Conservation (phyloP, 805 yeast species). For the Candida suzukii region DNA sequence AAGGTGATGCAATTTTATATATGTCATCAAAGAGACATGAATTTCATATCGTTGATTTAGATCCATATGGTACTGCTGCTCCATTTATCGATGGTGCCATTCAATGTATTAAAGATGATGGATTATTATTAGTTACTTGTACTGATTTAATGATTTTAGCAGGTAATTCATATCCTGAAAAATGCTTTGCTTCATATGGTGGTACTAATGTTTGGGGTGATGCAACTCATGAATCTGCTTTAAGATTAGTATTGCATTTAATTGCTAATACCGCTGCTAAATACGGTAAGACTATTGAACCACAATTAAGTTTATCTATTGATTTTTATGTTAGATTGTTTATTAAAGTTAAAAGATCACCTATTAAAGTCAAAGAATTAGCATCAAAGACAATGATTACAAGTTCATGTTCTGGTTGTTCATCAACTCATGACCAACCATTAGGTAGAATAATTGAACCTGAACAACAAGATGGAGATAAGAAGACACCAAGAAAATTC, state of each 20-base stretch:
- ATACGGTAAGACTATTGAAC: conserved; percentile 82
- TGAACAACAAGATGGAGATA: conserved; percentile 13
- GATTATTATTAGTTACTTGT: conserved; percentile 84
- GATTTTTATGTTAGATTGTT: conserved; percentile 90
- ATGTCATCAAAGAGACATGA: conserved; percentile 51
- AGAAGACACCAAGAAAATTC: conserved; percentile 32
- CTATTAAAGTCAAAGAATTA: conserved; percentile 73
- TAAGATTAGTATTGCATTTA: conserved; percentile 72
- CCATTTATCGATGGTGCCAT: conserved; percentile 93
- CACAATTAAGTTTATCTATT: conserved; percentile 76
- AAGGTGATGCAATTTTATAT: conserved; percentile 85
- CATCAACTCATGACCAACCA: conserved; percentile 60
- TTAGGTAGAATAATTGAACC: conserved; percentile 53
- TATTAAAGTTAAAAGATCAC: conserved; percentile 69
- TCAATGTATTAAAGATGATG: conserved; percentile 77
- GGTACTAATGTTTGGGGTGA: conserved; percentile 85
- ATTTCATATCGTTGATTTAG: conserved; percentile 87
- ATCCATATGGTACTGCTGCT: conserved; percentile 96
- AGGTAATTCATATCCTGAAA: conserved; percentile 94
- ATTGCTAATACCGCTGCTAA: conserved; percentile 82
- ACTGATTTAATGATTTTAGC: conserved; percentile 95
- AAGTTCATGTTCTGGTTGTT: conserved; percentile 86
- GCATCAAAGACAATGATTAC: conserved; percentile 72
- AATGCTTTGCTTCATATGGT: conserved; percentile 91
- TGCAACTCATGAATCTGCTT: conserved; percentile 88